A percentile compares a stretch with the other conserved stretches of the same genome.
These are phyloP conservation scores for Terana coerulea DNA, from an alignment of 768 basidiomycete genomes.

Conservation along the genomic window DNA sequence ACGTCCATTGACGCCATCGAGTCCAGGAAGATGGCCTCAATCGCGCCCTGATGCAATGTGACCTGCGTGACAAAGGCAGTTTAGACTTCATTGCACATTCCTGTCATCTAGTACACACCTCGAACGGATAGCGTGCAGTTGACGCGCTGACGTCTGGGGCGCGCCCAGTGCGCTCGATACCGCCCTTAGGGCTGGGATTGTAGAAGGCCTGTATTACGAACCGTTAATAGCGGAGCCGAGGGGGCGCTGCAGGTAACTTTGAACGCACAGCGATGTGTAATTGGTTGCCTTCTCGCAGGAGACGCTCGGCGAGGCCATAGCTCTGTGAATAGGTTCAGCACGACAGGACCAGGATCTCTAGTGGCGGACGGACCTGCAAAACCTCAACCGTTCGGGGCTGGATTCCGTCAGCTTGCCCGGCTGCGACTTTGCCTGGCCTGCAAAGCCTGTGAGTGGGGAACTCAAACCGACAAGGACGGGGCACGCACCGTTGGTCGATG, in stretches of 20 bases:
- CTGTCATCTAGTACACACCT: too few relatives aligned
- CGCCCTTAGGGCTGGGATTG: conserved; percentile 58
- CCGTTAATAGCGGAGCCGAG: neutral
- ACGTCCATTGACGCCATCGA: conserved; percentile 46
- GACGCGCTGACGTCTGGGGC: conserved; percentile 58
- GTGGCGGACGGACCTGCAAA: conserved; percentile 32
- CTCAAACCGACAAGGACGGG: neutral
- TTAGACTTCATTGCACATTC: neutral
- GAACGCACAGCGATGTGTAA: conserved; percentile 62
- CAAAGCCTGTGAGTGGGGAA: neutral
- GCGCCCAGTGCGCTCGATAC: conserved; percentile 64
- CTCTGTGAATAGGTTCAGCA: conserved; percentile 40
- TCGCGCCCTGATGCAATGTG: conserved; percentile 61
- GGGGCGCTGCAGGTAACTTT: neutral
- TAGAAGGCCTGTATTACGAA: conserved; percentile 64
- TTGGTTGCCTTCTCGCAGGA: conserved; percentile 62
- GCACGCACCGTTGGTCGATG: conserved; percentile 36
- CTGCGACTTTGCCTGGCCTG: conserved; percentile 36
- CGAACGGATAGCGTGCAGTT: conserved; percentile 68
- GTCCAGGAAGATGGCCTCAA: conserved; percentile 56
- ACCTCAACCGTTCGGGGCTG: conserved; percentile 54
- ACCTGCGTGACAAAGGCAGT: conserved; percentile 29
- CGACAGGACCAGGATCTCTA: neutral
- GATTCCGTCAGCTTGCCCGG: conserved; percentile 55
- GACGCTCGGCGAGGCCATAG: conserved; percentile 67